Evolutionary conservation across 495 filamentous ascomycete species (phyloP).

Genomic region (Tetracladium setigerum): DNA sequence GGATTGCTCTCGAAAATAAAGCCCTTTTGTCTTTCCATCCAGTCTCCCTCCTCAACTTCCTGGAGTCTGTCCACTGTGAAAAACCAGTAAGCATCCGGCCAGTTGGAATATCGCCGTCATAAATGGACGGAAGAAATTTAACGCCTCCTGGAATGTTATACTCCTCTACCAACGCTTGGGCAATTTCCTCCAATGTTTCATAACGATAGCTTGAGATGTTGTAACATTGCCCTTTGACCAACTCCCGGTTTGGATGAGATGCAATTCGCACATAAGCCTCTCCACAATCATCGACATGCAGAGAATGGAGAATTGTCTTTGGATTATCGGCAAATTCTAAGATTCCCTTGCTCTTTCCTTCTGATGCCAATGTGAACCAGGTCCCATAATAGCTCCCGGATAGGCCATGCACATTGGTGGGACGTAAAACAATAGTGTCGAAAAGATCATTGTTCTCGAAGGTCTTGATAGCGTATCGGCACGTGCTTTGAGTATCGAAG

Average conservation of each 20-base stretch:
- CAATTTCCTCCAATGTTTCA: constrained; percentile 30
- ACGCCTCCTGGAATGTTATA: constrained; percentile 25
- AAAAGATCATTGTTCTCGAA: constrained; percentile 27
- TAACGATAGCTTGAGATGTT: constrained; percentile 32
- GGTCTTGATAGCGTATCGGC: constrained; percentile 20
- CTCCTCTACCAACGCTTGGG: constrained; percentile 25
- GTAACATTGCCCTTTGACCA: constrained; percentile 28
- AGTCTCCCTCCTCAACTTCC: constrained; percentile 31
- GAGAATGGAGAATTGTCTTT: constrained; percentile 31
- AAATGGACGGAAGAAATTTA: constrained; percentile 1
- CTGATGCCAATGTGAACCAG: constrained; percentile 22
- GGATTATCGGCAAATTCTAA: constrained; percentile 23
- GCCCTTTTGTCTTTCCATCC: constrained; percentile 31
- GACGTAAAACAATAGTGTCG: constrained; percentile 29
- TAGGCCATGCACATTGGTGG: constrained; percentile 33
- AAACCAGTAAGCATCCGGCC: constrained; percentile 23
- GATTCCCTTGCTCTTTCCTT: constrained; percentile 8
- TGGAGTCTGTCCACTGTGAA: constrained; percentile 33
- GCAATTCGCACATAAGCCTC: constrained; percentile 35
- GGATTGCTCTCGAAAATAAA: constrained; percentile 28
- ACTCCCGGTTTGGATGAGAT: constrained; percentile 14
- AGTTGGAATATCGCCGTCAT: not conserved
- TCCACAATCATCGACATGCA: constrained; percentile 37
- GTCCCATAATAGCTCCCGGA: constrained; percentile 30
- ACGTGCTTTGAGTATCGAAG: constrained; percentile 5